Evolutionary conservation across 2,329 filamentous ascomycete genomes (phyloP), one percentile per base, ranked within the genome.

Genomic region (Fusarium abutilonis): DNA sequence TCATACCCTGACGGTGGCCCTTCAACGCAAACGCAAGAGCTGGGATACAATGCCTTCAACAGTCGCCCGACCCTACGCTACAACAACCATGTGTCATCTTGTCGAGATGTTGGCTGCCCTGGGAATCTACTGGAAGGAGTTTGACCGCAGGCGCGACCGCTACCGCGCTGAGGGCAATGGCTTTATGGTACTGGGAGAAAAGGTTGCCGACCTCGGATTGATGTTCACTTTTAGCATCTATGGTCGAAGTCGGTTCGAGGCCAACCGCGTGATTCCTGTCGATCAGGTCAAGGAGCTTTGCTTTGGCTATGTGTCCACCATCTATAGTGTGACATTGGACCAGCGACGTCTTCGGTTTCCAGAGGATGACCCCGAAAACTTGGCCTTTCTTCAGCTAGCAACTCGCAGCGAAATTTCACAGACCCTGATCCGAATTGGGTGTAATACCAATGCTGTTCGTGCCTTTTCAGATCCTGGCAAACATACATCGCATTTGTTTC

Each of bases 61-160:
- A 29, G 69, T 83, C 45, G 77, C 74, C 32, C 80, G 80, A 32
- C 82, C 82, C 0, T 84, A 83, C 45, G 82, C 81, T 3, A 84
- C 80, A 0, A 84, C 80, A 0, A 82, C 82, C n/a, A 82, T 85
- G 57, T 83, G 79, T 51, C 83, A 85, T 61, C 70, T 85, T 4
- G 72, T 86, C 28, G 83, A 85, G 74, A 80, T 85, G 56, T 77
- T 82, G 23, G 81, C 81, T 5, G 79, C 82, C 54, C 73, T 86
- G 14, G 83, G 84, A 8, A 77, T 87, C 8, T 80, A 87, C 70
- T 87, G 84, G 84, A 83, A 82, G 60, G 81, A 83, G 50, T 86
- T 86, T 62, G 81, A 86, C 63, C 77, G 82, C 31, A 78, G 72
- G 9, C 73, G 72, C 11, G 81, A 85, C 62, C 79, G 79, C 15